Conservation (phyloP, 176 grass and related monocot species). For the Carex myosuroides region DNA sequence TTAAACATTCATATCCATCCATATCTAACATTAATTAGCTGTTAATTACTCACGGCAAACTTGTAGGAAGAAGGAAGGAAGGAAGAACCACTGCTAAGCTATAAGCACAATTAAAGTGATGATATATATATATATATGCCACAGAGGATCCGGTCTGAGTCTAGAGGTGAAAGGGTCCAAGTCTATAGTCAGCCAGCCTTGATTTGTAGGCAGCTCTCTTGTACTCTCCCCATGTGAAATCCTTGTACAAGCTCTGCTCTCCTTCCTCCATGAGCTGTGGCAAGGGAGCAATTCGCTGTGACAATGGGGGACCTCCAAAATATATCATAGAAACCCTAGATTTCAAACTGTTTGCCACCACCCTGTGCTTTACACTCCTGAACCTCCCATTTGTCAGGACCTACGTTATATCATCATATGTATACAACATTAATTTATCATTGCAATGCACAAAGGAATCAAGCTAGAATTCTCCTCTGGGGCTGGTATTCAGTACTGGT, state of each 20-base stretch:
- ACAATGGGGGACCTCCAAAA: constrained; percentile 57
- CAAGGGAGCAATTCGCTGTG: constrained; percentile 75
- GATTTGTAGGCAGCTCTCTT: constrained; percentile 96
- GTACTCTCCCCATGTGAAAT: constrained; percentile 98
- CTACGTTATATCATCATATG: background rate
- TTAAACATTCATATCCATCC: background rate
- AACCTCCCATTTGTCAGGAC: constrained; percentile 95
- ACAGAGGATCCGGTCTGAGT: background rate
- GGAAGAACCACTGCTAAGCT: background rate
- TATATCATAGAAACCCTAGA: constrained; percentile 96
- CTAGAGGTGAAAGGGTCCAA: constrained; percentile 62
- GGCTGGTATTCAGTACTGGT: background rate
- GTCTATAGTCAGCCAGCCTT: constrained; percentile 88
- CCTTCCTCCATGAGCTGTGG: constrained; percentile 65
- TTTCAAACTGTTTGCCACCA: constrained; percentile 77
- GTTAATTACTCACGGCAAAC: background rate
- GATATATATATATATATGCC: too few species aligned
- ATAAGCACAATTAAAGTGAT: background rate
- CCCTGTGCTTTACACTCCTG: constrained; percentile 90
- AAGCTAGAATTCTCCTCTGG: background rate
- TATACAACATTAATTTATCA: background rate
- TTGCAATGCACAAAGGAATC: background rate
- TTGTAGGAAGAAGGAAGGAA: background rate
- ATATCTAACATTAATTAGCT: background rate
- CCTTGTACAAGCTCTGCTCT: constrained; percentile 83